Percentiles rank a stretch among this genome's conserved stretches.
phyloP scores from a whole-genome alignment of 179 eudicot genomes.

The Carnegiea gigantea region DNA sequence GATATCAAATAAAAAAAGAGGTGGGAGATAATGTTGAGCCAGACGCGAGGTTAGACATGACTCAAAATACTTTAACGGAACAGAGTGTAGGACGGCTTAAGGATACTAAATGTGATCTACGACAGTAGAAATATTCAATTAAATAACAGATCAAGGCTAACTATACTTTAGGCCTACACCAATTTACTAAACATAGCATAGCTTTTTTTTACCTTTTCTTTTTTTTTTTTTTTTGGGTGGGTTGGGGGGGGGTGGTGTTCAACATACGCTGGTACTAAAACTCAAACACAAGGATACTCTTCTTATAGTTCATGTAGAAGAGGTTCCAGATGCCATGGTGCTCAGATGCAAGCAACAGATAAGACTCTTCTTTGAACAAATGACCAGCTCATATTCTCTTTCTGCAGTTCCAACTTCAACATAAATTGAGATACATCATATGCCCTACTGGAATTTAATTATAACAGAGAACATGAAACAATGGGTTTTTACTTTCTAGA shows the following conservation, averaged over 20 bases:
- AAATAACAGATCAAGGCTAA: too few species aligned
- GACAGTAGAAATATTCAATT: too few species aligned
- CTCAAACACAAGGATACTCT: not conserved
- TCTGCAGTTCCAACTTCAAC: not conserved
- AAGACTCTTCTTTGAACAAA: constrained; percentile 20
- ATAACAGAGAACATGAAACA: not conserved
- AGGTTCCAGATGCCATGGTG: constrained; percentile 20
- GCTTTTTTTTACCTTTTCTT: not conserved
- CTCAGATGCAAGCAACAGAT: constrained; percentile 23
- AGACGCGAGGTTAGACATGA: too few species aligned
- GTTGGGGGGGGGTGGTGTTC: not conserved
- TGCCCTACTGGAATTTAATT: not conserved
- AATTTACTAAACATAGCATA: not conserved
- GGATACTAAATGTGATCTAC: too few species aligned
- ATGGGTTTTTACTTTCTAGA: not conserved
- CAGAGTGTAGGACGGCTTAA: too few species aligned
- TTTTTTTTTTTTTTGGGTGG: too few species aligned
- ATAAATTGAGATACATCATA: not conserved
- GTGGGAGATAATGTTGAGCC: too few species aligned
- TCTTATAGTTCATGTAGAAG: constrained; percentile 16
- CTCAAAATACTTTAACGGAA: too few species aligned
- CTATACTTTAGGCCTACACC: not conserved
- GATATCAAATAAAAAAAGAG: too few species aligned
- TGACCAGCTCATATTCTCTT: not conserved
- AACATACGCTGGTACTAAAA: constrained; percentile 4